Evolutionary conservation across 2,329 filamentous ascomycete genomes (phyloP), one percentile per base, ranked within the genome.

Genomic region (Colletotrichum caudatum): DNA sequence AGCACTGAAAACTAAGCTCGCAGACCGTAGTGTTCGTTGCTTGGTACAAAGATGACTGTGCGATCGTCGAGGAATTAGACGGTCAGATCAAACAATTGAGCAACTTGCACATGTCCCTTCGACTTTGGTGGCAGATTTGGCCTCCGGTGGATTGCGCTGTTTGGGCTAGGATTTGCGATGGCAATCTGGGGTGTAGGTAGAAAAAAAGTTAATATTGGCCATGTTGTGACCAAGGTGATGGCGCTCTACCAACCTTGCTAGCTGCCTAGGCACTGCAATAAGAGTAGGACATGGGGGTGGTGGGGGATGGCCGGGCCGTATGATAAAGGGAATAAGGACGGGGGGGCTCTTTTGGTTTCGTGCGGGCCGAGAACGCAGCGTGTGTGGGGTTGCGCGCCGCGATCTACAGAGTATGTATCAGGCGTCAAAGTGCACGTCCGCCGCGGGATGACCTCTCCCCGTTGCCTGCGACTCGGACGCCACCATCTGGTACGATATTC

Each of bases 381-480:
- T 29, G 35, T 51, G 66, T 51, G 60, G 61, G 61, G 26, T 23
- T 26, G 59, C 60, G 44, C 14, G 12, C 41, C 16, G 41, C n/a
- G 44, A n/a, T 33, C 29, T 48, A 44, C 41, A 20, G 16, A 44
- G 29, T 8, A 11, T 20, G 29, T 8, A 11, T 20, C 60, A 51
- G 44, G 16, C 26, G 41, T 41, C 44, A 50, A 65, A 59, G 29
- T 39, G 51, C 58, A 63, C 54, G 66, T 65, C 63, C 63, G 61
- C 20, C 8, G 44, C 53, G 26, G 66, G 44, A 69, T 66, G 61
- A 66, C 61, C 61, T 64, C 20, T 33, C 16, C 44, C 48, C 20
- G 18, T 35, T n/a, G n/a, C 35, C 37, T 23, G 18, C n/a, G n/a
- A 35, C 37, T 44, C 44, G 26, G 23, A 35, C n/a, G 12, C 23